A percentile compares a stretch with the other conserved stretches of the same genome.
Evolutionary conservation across 2,329 filamentous ascomycete species (phyloP).

Genomic region (Gyromitra esculenta): DNA sequence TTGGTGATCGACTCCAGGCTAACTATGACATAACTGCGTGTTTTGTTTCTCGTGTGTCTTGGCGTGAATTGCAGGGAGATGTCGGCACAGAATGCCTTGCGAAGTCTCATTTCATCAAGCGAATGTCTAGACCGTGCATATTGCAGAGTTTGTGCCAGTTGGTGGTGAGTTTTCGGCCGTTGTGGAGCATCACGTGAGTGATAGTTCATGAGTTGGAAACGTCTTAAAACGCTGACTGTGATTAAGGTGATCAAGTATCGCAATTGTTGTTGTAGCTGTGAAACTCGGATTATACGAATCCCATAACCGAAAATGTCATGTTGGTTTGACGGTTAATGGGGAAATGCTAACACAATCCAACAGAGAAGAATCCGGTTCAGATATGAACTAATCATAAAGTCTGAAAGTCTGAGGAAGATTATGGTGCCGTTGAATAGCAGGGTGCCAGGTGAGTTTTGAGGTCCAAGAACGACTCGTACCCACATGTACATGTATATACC

Average conservation of each 20-base stretch:
- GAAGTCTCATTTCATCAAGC: not conserved
- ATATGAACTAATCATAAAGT: not conserved
- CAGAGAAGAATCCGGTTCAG: not conserved
- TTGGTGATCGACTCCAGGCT: not conserved
- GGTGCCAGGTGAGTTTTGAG: not conserved
- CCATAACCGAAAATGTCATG: not conserved
- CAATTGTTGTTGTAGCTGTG: not conserved
- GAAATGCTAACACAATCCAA: not conserved
- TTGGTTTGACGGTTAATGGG: not conserved
- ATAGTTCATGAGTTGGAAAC: not conserved
- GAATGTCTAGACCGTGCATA: not conserved
- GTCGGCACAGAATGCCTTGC: not conserved
- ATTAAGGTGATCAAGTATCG: not conserved
- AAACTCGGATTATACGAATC: not conserved
- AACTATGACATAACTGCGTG: not conserved
- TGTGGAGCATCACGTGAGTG: constrained; percentile 1
- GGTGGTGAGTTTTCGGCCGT: not conserved
- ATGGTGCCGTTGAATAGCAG: not conserved
- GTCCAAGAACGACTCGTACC: not conserved
- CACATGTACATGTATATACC: not conserved
- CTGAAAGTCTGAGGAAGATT: not conserved
- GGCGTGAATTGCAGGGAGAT: not conserved
- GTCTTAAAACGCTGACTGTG: too few species aligned
- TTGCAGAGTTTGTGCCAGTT: not conserved
- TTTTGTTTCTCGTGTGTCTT: constrained; percentile 1